Percentiles rank a stretch among this genome's conserved stretches.
Evolutionary conservation across 441 rosid species (phyloP).

Genomic region (Croton setiger): DNA sequence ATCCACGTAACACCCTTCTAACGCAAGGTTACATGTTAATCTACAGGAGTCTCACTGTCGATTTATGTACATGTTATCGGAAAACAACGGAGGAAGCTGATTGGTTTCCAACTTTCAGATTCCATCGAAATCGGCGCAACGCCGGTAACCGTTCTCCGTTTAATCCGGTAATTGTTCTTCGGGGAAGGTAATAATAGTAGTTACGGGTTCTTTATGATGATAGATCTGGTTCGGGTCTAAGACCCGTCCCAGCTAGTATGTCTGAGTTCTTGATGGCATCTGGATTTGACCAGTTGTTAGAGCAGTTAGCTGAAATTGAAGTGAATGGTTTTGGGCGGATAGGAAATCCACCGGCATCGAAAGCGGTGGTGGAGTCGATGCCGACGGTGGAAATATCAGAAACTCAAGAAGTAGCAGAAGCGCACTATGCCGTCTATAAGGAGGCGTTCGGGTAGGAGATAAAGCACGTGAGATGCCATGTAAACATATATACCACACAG

Average conservation of each 20-base stretch:
- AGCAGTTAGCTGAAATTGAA: constrained; percentile 65
- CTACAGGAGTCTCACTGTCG: constrained; percentile 35
- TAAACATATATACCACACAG: constrained; percentile 68
- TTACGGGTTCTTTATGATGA: constrained; percentile 67
- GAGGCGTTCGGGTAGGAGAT: constrained; percentile 59
- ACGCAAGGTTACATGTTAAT: too few species aligned
- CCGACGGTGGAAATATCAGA: constrained; percentile 47
- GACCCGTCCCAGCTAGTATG: constrained; percentile 61
- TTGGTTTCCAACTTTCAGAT: constrained; percentile 19
- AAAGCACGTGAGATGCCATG: constrained; percentile 84
- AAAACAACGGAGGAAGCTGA: constrained; percentile 16
- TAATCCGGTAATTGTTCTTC: constrained; percentile 77
- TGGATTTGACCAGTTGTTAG: constrained; percentile 64
- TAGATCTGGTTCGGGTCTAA: constrained; percentile 63
- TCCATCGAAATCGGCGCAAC: constrained; percentile 36
- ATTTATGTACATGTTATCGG: constrained; percentile 24
- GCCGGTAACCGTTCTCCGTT: constrained; percentile 47
- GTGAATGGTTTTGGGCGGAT: constrained; percentile 46
- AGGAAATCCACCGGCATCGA: constrained; percentile 71
- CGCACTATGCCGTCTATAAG: constrained; percentile 71
- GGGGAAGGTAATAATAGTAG: constrained; percentile 44
- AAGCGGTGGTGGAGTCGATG: constrained; percentile 69
- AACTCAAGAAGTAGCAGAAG: constrained; percentile 40
- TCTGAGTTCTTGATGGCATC: constrained; percentile 71
- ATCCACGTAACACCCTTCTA: too few species aligned